Percentiles rank a stretch among this genome's conserved stretches.
Evolutionary conservation across 176 grass and related monocot species (phyloP).

Genomic region (Canna indica): DNA sequence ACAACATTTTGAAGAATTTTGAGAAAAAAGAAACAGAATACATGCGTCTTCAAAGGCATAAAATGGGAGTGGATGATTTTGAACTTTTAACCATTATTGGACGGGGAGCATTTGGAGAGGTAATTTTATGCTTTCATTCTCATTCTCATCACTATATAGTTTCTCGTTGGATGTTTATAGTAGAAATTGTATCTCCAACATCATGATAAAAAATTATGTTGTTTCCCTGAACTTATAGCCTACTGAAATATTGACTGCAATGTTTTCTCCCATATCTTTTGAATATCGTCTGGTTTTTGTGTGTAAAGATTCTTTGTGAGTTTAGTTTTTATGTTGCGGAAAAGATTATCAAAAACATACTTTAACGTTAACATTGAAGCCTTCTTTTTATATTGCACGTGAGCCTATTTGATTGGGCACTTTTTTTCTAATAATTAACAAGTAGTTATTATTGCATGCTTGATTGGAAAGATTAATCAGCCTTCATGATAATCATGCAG

Average conservation of each 20-base stretch:
- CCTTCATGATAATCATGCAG: constrained; percentile 29
- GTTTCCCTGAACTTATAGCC: background rate
- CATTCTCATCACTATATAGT: background rate
- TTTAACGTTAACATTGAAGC: background rate
- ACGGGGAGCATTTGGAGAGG: constrained; percentile 77
- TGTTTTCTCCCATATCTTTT: background rate
- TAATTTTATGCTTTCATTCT: constrained; percentile 7
- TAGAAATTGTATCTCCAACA: background rate
- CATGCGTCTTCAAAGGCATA: constrained; percentile 57
- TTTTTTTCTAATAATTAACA: background rate
- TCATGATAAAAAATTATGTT: background rate
- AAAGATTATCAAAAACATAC: background rate
- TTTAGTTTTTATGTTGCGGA: background rate
- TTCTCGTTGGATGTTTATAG: background rate
- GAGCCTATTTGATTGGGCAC: background rate
- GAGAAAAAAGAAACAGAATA: constrained; percentile 66
- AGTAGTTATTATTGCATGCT: background rate
- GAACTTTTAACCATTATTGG: constrained; percentile 71
- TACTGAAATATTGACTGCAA: background rate
- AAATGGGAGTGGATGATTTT: constrained; percentile 83
- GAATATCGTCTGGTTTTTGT: background rate
- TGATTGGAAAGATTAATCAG: background rate
- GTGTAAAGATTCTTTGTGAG: background rate
- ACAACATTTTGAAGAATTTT: constrained; percentile 48
- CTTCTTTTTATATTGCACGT: background rate